A percentile compares a stretch with the other conserved stretches of the same genome.
phyloP scores from a whole-genome alignment of 495 filamentous ascomycete genomes.

The Evansstolkia leycettana region DNA sequence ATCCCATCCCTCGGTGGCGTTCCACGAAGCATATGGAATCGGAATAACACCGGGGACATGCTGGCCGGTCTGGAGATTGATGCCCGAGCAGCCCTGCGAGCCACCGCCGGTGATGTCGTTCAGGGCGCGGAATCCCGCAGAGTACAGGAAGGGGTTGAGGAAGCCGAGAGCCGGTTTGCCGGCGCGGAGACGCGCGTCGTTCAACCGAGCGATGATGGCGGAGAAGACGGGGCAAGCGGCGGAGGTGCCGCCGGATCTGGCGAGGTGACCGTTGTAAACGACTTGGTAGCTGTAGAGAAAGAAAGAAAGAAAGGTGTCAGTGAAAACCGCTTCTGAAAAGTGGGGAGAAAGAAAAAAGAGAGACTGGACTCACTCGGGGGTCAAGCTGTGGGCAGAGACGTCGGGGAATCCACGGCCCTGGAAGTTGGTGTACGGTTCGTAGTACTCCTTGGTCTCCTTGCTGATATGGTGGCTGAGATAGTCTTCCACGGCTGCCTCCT shows the following conservation, averaged over 20 bases:
- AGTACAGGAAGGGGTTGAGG: slow-evolving; percentile 41
- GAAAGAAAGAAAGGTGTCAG: not conserved
- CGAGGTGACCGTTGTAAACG: slow-evolving; percentile 17
- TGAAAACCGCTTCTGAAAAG: not conserved
- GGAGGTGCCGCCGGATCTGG: slow-evolving; percentile 35
- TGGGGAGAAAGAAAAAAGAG: too few species aligned
- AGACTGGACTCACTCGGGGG: too few species aligned
- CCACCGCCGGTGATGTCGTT: slow-evolving; percentile 21
- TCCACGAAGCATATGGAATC: slow-evolving; percentile 10
- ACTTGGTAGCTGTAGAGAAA: slow-evolving; percentile 12
- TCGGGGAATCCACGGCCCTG: slow-evolving; percentile 61
- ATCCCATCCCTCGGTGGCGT: slow-evolving; percentile 38
- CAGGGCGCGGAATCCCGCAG: slow-evolving; percentile 11
- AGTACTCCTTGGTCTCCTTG: slow-evolving; percentile 23
- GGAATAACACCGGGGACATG: too few species aligned
- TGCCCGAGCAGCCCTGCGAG: slow-evolving; percentile 4
- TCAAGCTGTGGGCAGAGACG: slow-evolving; percentile 45
- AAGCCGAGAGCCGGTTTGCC: slow-evolving; percentile 38
- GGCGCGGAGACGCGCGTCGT: slow-evolving; percentile 34
- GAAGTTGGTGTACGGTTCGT: slow-evolving; percentile 37
- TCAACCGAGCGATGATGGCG: slow-evolving; percentile 35
- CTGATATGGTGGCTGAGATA: slow-evolving; percentile 36
- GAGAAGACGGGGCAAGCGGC: slow-evolving; percentile 37
- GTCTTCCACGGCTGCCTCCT: slow-evolving; percentile 35
- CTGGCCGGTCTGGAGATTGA: too few species aligned